A percentile compares a stretch with the other conserved stretches of the same genome.
Evolutionary conservation across 352 stramenopile species (phyloP).

Genomic region (Pseudoperonospora humuli): DNA sequence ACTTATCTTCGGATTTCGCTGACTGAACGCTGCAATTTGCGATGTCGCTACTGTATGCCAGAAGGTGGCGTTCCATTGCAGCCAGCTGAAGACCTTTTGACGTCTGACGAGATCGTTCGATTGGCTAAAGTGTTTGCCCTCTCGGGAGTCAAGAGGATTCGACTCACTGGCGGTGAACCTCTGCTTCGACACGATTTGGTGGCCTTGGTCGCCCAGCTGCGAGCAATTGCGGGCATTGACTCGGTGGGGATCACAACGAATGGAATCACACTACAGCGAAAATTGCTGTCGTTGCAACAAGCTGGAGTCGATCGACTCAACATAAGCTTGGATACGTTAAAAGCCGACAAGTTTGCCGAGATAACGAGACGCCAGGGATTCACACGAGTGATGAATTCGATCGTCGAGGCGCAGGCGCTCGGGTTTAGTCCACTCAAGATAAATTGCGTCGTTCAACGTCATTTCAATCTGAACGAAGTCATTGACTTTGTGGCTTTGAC

Average conservation of each 20-base stretch:
- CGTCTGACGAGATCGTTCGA: conserved; percentile 87
- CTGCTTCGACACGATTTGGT: conserved; percentile 53
- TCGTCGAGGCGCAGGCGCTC: conserved; percentile 56
- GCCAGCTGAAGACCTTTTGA: conserved; percentile 69
- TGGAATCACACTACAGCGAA: conserved; percentile 85
- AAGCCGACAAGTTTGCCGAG: conserved; percentile 84
- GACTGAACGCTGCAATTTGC: conserved; percentile 94
- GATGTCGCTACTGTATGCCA: conserved; percentile 97
- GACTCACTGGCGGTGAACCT: conserved; percentile 93
- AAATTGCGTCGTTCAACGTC: conserved; percentile 96
- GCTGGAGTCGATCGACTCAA: conserved; percentile 89
- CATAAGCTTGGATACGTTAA: conserved; percentile 94
- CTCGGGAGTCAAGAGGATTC: conserved; percentile 88
- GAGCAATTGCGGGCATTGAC: conserved; percentile 57
- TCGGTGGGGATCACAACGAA: conserved; percentile 96
- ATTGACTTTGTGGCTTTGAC: conserved; percentile 93
- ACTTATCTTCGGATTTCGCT: conserved; percentile 95
- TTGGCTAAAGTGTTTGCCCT: conserved; percentile 86
- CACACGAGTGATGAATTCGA: conserved; percentile 73
- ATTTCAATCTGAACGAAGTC: conserved; percentile 93
- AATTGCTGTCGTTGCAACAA: conserved; percentile 72
- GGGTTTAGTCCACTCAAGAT: conserved; percentile 87
- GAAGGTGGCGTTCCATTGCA: conserved; percentile 88
- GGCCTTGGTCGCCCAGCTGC: conserved; percentile 40
- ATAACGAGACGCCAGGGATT: conserved; percentile 91